Evolutionary conservation across 192 early-diverging fungal genomes (phyloP).

Genomic region (Backusella parvicylindrica): DNA sequence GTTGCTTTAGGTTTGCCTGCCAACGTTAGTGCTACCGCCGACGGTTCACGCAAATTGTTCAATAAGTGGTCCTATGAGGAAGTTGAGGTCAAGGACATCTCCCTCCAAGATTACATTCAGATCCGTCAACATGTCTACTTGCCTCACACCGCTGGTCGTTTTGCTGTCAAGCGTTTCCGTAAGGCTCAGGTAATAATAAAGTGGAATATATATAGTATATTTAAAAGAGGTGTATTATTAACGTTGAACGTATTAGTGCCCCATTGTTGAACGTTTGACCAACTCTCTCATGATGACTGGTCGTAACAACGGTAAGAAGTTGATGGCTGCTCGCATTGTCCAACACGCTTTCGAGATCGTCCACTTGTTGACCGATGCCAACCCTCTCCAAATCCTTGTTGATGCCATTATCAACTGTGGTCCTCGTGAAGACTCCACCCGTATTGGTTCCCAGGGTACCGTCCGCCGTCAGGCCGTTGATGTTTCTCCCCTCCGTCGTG

Average conservation of each 20-base stretch:
- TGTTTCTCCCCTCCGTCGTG: slow-evolving; percentile 96
- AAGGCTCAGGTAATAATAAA: slow-evolving; percentile 77
- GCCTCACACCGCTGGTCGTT: slow-evolving; percentile 98
- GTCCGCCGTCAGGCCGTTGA: slow-evolving; percentile 99
- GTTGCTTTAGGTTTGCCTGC: slow-evolving; percentile 55
- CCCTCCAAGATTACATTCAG: slow-evolving; percentile 89
- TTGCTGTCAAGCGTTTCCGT: slow-evolving; percentile 94
- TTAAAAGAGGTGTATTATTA: not conserved
- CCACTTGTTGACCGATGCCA: slow-evolving; percentile 96
- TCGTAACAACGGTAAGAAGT: slow-evolving; percentile 99
- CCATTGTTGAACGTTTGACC: slow-evolving; percentile 97
- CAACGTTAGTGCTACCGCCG: slow-evolving; percentile 49
- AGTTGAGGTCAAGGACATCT: slow-evolving; percentile 88
- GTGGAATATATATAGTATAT: no score
- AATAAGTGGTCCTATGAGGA: slow-evolving; percentile 91
- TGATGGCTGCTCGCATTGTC: slow-evolving; percentile 98
- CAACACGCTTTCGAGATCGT: slow-evolving; percentile 99
- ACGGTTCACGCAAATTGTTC: slow-evolving; percentile 63
- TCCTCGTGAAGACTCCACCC: slow-evolving; percentile 99
- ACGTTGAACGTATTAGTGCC: slow-evolving; percentile 65
- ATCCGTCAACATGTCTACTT: slow-evolving; percentile 91
- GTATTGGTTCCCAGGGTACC: slow-evolving; percentile 97
- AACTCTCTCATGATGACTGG: slow-evolving; percentile 99
- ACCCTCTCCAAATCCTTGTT: slow-evolving; percentile 98
- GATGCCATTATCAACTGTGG: slow-evolving; percentile 99